Percentiles rank a stretch among this genome's conserved stretches.
Conservation (phyloP, 2,329 filamentous ascomycete species). For the Colletotrichum sojae region DNA sequence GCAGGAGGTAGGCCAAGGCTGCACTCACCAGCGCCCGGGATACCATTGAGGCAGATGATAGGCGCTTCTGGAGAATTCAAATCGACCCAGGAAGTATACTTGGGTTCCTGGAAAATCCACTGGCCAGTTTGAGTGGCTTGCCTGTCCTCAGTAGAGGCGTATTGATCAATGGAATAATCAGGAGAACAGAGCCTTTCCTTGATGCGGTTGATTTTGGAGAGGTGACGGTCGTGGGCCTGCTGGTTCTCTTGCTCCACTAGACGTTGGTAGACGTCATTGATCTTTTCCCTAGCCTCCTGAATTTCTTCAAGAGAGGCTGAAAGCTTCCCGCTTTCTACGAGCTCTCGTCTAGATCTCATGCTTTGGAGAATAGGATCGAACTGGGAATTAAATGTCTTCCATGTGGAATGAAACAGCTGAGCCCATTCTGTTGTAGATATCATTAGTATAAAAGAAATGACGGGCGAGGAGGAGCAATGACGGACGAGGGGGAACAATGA, state of each 20-base stretch:
- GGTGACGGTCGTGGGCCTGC: neutral
- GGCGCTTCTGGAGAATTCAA: neutral
- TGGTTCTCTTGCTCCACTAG: neutral
- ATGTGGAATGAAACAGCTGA: neutral
- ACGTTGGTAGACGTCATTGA: neutral
- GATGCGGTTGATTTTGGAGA: neutral
- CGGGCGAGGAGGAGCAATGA: neutral
- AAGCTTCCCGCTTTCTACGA: neutral
- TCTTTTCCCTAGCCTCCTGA: neutral
- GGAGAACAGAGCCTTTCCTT: neutral
- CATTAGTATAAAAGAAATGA: neutral
- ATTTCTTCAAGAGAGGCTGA: slow-evolving; percentile 8
- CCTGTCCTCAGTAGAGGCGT: neutral
- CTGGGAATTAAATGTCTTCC: slow-evolving; percentile 7
- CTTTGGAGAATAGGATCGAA: slow-evolving; percentile 5
- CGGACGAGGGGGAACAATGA: neutral
- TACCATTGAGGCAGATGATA: neutral
- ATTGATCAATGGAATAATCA: neutral
- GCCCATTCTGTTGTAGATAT: neutral
- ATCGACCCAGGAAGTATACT: neutral
- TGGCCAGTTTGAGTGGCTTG: neutral
- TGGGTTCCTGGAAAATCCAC: neutral
- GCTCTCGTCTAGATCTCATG: neutral
- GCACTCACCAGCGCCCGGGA: neutral
- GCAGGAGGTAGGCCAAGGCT: neutral